These are phyloP conservation scores for Talaromyces stipitatus DNA, from an alignment of 495 filamentous ascomycete genomes.

Conservation along the genomic window DNA sequence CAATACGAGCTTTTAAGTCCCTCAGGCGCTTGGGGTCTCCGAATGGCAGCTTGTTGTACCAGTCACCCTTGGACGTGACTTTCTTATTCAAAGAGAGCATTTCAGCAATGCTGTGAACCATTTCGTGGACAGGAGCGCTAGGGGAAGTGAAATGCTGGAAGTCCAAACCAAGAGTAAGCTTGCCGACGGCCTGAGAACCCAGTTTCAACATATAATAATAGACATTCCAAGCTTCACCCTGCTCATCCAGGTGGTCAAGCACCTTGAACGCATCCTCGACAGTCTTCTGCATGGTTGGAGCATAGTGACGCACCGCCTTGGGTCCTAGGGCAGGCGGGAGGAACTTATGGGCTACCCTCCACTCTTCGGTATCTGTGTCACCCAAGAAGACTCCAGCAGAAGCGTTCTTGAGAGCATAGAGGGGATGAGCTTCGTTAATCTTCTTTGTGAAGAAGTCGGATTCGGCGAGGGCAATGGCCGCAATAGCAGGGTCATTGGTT, in stretches of 20 bases:
- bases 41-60: constrained; percentile 45
- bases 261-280: constrained; percentile 37
- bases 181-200: constrained; percentile 43
- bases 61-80: constrained; percentile 36
- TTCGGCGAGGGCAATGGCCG: constrained; percentile 34
- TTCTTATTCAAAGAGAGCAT: constrained; percentile 45
- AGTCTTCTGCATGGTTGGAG: constrained; percentile 43
- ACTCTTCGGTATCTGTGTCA: constrained; percentile 43
- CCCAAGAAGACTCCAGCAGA: constrained; percentile 44
- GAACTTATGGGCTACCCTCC: constrained; percentile 46
- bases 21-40: constrained; percentile 37
- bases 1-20: constrained; percentile 16
- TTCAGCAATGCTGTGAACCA: constrained; percentile 34
- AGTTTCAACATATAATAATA: constrained; percentile 57
- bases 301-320: constrained; percentile 49
- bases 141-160: constrained; percentile 41
- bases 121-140: constrained; percentile 33
- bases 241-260: constrained; percentile 44
- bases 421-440: constrained; percentile 42
- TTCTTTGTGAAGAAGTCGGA: constrained; percentile 46
- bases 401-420: constrained; percentile 34
- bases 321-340: constrained; percentile 45
- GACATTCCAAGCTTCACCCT: constrained; percentile 45
- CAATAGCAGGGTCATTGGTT: constrained; percentile 41
- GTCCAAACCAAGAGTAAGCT: constrained; percentile 43